Evolutionary conservation across 2,329 filamentous ascomycete genomes (phyloP).

Genomic region (Paecilomyces variotii): DNA sequence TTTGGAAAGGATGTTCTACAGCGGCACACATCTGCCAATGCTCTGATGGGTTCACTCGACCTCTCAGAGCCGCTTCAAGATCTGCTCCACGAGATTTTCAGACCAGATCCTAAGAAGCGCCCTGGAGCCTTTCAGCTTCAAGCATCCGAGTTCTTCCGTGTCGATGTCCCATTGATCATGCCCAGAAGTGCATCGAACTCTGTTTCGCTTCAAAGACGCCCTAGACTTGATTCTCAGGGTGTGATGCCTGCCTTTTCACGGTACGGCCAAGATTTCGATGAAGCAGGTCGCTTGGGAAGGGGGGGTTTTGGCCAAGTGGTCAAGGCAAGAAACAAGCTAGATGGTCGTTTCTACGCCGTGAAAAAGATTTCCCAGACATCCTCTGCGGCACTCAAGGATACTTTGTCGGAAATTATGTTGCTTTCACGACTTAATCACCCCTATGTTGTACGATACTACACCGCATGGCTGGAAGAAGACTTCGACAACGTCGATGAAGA

Average conservation of each 20-base stretch:
- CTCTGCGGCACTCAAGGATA: constrained; percentile 51
- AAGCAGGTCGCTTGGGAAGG: constrained; percentile 80
- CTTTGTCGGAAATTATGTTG: constrained; percentile 77
- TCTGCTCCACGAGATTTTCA: constrained; percentile 76
- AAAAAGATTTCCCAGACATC: constrained; percentile 90
- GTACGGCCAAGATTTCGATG: constrained; percentile 83
- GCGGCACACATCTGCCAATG: constrained; percentile 70
- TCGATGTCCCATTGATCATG: constrained; percentile 29
- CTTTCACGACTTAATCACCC: constrained; percentile 91
- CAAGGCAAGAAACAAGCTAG: constrained; percentile 87
- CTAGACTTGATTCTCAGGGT: constrained; percentile 56
- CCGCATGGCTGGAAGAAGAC: constrained; percentile 82
- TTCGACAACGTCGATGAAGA: constrained; percentile 33
- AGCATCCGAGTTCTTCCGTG: constrained; percentile 42
- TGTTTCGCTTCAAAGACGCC: constrained; percentile 40
- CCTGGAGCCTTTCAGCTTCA: constrained; percentile 70
- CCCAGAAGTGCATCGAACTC: constrained; percentile 36
- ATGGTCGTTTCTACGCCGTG: constrained; percentile 88
- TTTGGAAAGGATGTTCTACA: constrained; percentile 72
- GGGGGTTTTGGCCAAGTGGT: constrained; percentile 96
- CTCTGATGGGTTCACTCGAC: constrained; percentile 61
- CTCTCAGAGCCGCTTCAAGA: constrained; percentile 71
- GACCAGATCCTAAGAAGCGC: constrained; percentile 71
- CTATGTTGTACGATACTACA: constrained; percentile 81
- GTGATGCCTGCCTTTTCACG: constrained; percentile 55